phyloP scores from a whole-genome alignment of 2,329 filamentous ascomycete genomes.

The Colletotrichum lentis region DNA sequence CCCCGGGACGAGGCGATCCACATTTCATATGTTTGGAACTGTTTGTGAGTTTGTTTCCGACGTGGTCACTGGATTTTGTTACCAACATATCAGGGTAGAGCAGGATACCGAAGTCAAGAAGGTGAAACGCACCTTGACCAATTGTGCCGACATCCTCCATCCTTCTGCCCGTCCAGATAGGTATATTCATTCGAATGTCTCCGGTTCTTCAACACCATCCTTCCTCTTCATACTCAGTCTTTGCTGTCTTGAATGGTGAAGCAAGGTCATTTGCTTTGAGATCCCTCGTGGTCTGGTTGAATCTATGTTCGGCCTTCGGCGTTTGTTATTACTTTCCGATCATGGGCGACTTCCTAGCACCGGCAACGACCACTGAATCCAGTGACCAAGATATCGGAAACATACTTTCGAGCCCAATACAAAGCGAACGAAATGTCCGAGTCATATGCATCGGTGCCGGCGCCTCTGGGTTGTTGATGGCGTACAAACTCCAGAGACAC shows the following conservation, averaged over 20 bases:
- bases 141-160: neutral
- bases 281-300: neutral
- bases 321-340: neutral
- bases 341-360: slow-evolving; percentile 26
- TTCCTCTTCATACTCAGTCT: neutral
- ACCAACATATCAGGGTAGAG: neutral
- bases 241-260: neutral
- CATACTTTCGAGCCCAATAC: slow-evolving; percentile 24
- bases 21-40: neutral
- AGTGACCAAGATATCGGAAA: slow-evolving; percentile 15
- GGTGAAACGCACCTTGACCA: neutral
- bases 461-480: slow-evolving; percentile 56
- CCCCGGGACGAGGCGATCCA: neutral
- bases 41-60: neutral
- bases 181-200: neutral
- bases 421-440: slow-evolving; percentile 28
- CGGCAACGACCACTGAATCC: neutral
- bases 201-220: neutral
- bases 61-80: neutral
- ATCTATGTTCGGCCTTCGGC: neutral
- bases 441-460: slow-evolving; percentile 58
- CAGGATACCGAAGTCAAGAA: neutral
- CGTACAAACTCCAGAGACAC: slow-evolving; percentile 57
- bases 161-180: neutral
- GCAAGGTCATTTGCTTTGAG: neutral